These are phyloP conservation scores for Exophiala alcalophila DNA, from an alignment of 2,329 filamentous ascomycete species.

Conservation along the genomic window DNA sequence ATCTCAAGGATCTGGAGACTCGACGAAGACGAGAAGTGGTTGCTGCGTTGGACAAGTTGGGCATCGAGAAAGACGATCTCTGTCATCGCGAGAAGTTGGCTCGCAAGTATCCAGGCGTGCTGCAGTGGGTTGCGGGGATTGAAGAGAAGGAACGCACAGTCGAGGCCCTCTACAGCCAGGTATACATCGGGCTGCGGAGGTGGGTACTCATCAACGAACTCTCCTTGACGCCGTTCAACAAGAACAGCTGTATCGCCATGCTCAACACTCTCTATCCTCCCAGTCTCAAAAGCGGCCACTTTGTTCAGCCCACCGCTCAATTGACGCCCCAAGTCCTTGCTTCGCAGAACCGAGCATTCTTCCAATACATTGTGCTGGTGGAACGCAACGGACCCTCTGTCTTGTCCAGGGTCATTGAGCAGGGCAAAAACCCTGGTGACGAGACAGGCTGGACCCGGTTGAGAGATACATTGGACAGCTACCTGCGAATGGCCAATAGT, in stretches of 20 bases:
- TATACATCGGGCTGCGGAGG: constrained; percentile 60
- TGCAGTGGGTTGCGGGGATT: constrained; percentile 55
- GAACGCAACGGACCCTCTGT: constrained; percentile 55
- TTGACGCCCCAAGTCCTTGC: constrained; percentile 53
- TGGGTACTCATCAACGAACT: constrained; percentile 67
- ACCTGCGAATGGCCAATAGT: constrained; percentile 57
- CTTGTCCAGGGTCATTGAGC: constrained; percentile 52
- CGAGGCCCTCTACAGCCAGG: constrained; percentile 57
- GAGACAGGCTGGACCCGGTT: constrained; percentile 55
- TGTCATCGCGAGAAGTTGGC: constrained; percentile 49
- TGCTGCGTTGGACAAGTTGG: constrained; percentile 56
- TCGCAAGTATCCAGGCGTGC: constrained; percentile 53
- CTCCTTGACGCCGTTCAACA: constrained; percentile 60
- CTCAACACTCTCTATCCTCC: constrained; percentile 66
- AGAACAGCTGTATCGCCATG: constrained; percentile 64
- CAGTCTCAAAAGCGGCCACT: constrained; percentile 35
- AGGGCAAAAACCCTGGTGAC: constrained; percentile 52
- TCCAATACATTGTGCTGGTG: constrained; percentile 59
- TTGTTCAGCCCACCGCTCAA: constrained; percentile 49
- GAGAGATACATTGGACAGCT: constrained; percentile 54
- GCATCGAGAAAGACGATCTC: constrained; percentile 50
- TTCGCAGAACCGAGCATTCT: constrained; percentile 60
- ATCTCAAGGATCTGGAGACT: constrained; percentile 61
- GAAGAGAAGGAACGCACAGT: constrained; percentile 51
- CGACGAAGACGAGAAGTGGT: constrained; percentile 58